These are phyloP conservation scores for Ascochyta viciae-villosae DNA, from an alignment of 2,329 filamentous ascomycete species.

Conservation along the genomic window DNA sequence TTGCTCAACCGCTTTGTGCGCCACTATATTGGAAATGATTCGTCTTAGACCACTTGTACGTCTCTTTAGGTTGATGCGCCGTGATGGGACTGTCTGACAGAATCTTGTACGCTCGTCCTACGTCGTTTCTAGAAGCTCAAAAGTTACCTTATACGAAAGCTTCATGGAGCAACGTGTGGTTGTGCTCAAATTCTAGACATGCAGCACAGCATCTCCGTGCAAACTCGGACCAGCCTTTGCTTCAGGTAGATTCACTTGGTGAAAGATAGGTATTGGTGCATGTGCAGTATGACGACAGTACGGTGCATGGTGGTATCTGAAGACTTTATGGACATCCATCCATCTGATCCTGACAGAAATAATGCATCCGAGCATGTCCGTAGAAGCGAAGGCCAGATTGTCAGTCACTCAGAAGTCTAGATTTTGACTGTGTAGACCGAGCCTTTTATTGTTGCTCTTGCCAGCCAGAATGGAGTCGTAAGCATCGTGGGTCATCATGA, in stretches of 20 bases:
- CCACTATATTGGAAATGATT: constrained; percentile 20
- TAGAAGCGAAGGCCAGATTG: neutral
- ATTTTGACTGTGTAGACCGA: neutral
- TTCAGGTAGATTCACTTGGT: constrained; percentile 2
- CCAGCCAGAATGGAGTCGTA: neutral
- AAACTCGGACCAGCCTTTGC: neutral
- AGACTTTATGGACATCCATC: neutral
- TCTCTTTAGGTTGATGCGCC: neutral
- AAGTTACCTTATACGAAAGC: neutral
- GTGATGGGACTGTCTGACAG: constrained; percentile 6
- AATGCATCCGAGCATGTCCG: constrained; percentile 1
- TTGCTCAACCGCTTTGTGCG: constrained; percentile 10
- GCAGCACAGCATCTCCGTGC: neutral
- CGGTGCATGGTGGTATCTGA: neutral
- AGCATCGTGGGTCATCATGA: neutral
- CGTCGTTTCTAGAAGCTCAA: constrained; percentile 7
- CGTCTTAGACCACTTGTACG: constrained; percentile 1
- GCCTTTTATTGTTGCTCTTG: neutral
- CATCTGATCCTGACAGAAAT: neutral
- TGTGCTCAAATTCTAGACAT: neutral
- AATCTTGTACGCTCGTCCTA: constrained; percentile 9
- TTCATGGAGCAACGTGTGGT: constrained; percentile 1
- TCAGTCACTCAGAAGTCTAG: neutral
- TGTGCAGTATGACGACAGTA: neutral
- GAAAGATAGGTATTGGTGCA: neutral